Conservation (phyloP, 2,329 filamentous ascomycete species). For the Elsinoe arachidis region DNA sequence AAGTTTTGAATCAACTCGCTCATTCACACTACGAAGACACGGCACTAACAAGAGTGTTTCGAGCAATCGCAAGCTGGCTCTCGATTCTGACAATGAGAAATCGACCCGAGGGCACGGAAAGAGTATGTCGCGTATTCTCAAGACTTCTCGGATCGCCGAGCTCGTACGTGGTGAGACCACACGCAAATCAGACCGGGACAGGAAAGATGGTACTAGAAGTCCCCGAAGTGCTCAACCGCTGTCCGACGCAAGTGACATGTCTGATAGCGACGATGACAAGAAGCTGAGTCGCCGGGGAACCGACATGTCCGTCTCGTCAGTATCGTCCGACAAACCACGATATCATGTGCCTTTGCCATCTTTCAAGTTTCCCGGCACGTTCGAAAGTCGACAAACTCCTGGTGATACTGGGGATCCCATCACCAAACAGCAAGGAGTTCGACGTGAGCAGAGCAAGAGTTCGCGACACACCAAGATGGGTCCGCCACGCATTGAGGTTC, state of each 20-base stretch:
- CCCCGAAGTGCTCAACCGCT: constrained; percentile 33
- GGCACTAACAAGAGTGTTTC: neutral
- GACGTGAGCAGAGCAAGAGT: constrained; percentile 31
- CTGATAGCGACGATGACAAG: constrained; percentile 28
- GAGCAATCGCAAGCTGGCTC: neutral
- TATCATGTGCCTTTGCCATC: constrained; percentile 40
- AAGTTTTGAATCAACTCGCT: neutral
- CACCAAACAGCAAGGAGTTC: constrained; percentile 33
- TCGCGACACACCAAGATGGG: constrained; percentile 38
- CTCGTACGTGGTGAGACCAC: constrained; percentile 59
- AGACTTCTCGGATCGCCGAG: constrained; percentile 64
- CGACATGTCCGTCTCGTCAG: constrained; percentile 29
- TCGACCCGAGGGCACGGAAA: neutral
- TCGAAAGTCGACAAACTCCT: neutral
- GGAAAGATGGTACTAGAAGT: constrained; percentile 44
- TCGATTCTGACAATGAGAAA: neutral
- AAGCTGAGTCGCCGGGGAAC: constrained; percentile 17
- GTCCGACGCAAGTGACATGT: constrained; percentile 18
- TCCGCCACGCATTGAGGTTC: constrained; percentile 44
- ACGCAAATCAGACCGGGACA: constrained; percentile 52
- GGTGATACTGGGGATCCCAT: constrained; percentile 32
- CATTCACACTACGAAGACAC: neutral
- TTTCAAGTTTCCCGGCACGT: constrained; percentile 39
- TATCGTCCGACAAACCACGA: constrained; percentile 31
- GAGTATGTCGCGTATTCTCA: constrained; percentile 48